Percentiles rank a stretch among this genome's conserved stretches.
Conservation (phyloP, 2,329 filamentous ascomycete species). For the Drechslerella stenobrocha region DNA sequence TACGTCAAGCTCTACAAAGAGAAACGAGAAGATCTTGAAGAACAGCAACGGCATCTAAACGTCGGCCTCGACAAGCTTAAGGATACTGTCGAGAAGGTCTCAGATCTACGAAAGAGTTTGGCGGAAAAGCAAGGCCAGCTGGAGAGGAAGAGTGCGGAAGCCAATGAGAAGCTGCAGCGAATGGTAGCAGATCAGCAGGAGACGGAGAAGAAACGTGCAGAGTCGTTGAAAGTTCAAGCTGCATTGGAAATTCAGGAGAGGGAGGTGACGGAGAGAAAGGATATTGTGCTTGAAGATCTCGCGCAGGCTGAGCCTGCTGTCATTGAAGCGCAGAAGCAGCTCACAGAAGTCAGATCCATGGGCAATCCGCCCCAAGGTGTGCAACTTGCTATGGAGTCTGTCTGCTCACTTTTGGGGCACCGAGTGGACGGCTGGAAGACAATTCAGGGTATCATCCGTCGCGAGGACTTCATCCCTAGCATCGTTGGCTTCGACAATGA, state of each 20-base stretch:
- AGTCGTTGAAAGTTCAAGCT: constrained; percentile 83
- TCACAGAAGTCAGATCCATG: constrained; percentile 98
- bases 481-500: constrained; percentile 98
- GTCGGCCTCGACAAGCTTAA: constrained; percentile 95
- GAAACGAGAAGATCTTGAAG: constrained; percentile 96
- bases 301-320: constrained; percentile 92
- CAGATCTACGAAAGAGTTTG: constrained; percentile 84
- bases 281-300: constrained; percentile 83
- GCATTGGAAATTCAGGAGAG: constrained; percentile 86
- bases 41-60: constrained; percentile 97
- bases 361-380: constrained; percentile 87
- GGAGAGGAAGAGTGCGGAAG: constrained; percentile 89
- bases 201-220: constrained; percentile 85
- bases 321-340: constrained; percentile 85
- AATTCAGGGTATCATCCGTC: constrained; percentile 82
- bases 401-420: constrained; percentile 90
- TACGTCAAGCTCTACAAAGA: constrained; percentile 97
- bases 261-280: constrained; percentile 78
- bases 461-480: constrained; percentile 95
- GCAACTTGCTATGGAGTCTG: constrained; percentile 88
- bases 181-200: constrained; percentile 97
- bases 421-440: constrained; percentile 88
- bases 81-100: constrained; percentile 96
- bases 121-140: constrained; percentile 93
- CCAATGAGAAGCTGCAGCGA: constrained; percentile 93